Base-by-base conservation (phyloP, 2,329 filamentous ascomycete species). In the Gliomastix tumulicola region DNA sequence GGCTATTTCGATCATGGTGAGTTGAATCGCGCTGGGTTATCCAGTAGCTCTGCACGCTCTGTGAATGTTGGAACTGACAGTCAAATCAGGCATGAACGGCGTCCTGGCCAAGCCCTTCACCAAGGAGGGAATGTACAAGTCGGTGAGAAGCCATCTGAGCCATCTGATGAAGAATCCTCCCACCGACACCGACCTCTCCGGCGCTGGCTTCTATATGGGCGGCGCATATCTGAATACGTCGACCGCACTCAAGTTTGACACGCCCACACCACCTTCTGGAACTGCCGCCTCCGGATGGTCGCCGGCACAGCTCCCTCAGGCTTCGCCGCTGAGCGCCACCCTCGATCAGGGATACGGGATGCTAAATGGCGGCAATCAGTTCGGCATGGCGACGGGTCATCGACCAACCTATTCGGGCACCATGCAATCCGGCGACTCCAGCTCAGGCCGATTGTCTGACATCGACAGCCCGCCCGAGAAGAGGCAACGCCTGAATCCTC, bases 71-170 rank as follows among this genome's bases (percentile, higher is more conserved):
- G 31, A 31, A 30, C 35, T 51, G 27, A 48, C 36, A 15, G 5
- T 19, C 4, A n/a, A 28, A n/a, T 3, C 28, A 95, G 89, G 90
- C 30, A 96, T 98, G 89, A 94, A 95, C 53, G 92, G 95, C 53
- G 90, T 98, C 15, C 67, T 98, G 41, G 90, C 92, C 0, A 98
- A 98, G 55, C 92, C 92, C 0, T 98, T 98, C 57, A 98, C 92
- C 5, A 83, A 84, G 50, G 84, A 88, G 47, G 86, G 84, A 27
- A 86, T 92, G 67, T 72, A 87, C 38, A 80, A 83, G 46, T 84
- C 94, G 63, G 71, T 98, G 21, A 86, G 92, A 59, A 94, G 90
- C 54, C 88, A 96, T 54, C 69, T 97, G 34, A 74, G 78, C n/a
- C 83, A 88, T 54, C 71, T 95, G 42, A 81, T 94, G 54, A 88